Evolutionary conservation across 2,329 filamentous ascomycete species (phyloP).

Genomic region (Aspergillus tanneri): DNA sequence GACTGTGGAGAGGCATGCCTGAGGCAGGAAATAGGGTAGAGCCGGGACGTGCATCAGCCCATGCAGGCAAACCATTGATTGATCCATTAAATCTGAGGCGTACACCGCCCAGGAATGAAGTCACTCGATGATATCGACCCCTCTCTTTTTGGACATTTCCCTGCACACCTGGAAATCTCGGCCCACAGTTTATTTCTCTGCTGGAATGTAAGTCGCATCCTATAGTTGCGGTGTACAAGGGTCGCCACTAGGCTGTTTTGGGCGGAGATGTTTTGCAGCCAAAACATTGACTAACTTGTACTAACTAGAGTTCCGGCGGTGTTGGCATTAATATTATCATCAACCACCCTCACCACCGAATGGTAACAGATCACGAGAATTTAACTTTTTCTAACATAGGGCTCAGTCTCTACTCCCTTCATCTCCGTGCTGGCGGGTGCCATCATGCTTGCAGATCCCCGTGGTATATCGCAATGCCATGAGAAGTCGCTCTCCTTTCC

Average conservation of each 20-base stretch:
- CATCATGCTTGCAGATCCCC: slow-evolving; percentile 36
- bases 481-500: slow-evolving; percentile 40
- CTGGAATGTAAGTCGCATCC: neutral
- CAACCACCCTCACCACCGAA: neutral
- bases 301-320: slow-evolving; percentile 7
- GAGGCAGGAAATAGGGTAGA: too few species aligned
- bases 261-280: slow-evolving; percentile 27
- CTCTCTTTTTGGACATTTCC: too few species aligned
- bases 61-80: too few species aligned
- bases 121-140: too few species aligned
- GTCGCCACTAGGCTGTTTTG: slow-evolving; percentile 27
- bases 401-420: slow-evolving; percentile 7
- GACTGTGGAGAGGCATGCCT: too few species aligned
- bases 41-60: slow-evolving; percentile 2
- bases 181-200: neutral
- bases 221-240: neutral
- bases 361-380: neutral
- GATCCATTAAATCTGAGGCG: too few species aligned
- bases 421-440: slow-evolving; percentile 25
- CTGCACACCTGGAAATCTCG: neutral
- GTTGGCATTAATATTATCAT: too few species aligned
- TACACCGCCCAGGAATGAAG: too few species aligned
- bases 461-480: slow-evolving; percentile 45
- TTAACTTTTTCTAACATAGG: neutral
- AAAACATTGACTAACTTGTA: too few species aligned